Percentiles rank a stretch among this genome's conserved stretches.
Conservation (phyloP, 805 yeast species). For the Wickerhamiella lipophila region DNA sequence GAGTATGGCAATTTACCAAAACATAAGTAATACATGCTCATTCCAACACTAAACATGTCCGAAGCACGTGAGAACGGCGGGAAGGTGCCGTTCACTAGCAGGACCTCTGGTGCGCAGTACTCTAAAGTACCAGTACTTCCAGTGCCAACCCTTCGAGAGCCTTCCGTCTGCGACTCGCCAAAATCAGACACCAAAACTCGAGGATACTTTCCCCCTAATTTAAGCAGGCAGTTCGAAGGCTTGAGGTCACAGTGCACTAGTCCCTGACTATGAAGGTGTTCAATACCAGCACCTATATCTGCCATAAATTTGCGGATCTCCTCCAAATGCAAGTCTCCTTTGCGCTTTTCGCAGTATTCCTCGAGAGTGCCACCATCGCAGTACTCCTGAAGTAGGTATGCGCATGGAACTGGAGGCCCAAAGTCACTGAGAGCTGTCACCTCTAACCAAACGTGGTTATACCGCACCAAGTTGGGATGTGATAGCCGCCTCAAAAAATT, state of each 20-base stretch:
- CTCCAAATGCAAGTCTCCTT: slow-evolving; percentile 24
- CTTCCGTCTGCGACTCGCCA: slow-evolving; percentile 75
- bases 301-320: slow-evolving; percentile 47
- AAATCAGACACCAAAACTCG: slow-evolving; percentile 73
- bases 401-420: slow-evolving; percentile 55
- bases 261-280: slow-evolving; percentile 57
- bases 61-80: slow-evolving; percentile 56
- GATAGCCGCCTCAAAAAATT: slow-evolving; percentile 43
- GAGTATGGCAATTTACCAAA: slow-evolving; percentile 58
- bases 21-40: slow-evolving; percentile 65
- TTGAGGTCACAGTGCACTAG: slow-evolving; percentile 81
- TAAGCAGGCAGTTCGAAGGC: slow-evolving; percentile 71
- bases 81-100: slow-evolving; percentile 32
- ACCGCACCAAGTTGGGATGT: slow-evolving; percentile 57
- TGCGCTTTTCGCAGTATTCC: slow-evolving; percentile 37
- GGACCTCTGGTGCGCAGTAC: slow-evolving; percentile 75
- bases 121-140: slow-evolving; percentile 85
- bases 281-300: slow-evolving; percentile 59
- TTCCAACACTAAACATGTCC: slow-evolving; percentile 72
- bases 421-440: slow-evolving; percentile 40
- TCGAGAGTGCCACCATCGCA: slow-evolving; percentile 84
- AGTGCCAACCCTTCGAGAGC: slow-evolving; percentile 49
- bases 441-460: slow-evolving; percentile 89
- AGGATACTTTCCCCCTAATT: slow-evolving; percentile 34
- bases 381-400: slow-evolving; percentile 72